Base-by-base conservation (phyloP, 2,329 filamentous ascomycete genomes). In the Colletotrichum liaoningense region DNA sequence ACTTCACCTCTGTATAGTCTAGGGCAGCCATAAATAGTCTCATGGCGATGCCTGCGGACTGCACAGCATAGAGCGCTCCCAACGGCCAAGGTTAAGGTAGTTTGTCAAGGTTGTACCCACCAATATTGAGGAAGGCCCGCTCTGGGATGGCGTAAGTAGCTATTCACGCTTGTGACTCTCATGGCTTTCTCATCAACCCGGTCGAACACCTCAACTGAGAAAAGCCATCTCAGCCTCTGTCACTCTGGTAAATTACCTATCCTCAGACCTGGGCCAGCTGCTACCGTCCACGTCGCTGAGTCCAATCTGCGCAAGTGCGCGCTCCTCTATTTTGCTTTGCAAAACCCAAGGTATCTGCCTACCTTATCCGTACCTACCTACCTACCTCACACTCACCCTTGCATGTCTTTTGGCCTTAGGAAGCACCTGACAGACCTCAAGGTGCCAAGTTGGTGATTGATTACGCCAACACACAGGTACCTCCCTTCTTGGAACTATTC, bases 231-330 rank as follows among this genome's bases (percentile, higher is more conserved):
- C 33, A 35, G 33, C 33, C 33, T 35, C 11, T 12, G 33, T 35
- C 33, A 35, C 4, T 35, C 11, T 35, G 11, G 33, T 35, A 35
- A 5, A 35, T 35, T 35, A 35, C 33, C 33, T 12, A 33, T 33
- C 30, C 30, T 33, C 30, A 11, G 11, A 33, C 30, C 30, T 8
- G 42, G 56, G 28, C 49, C 46, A 68, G 49, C 57, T 55, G 33
- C 22, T 46, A 46, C 49, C 22, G 12, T 56, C 67, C 59, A 64
- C 52, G 54, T 49, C 46, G 64, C 63, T 28, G 54, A 19, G 30
- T 33, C 4, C 54, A 24, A 38, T 60, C 16, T 30, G 68, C 63
- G 55, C 68, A 59, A 70, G 12, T 46, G 42, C 63, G 62, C 62
- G 19, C 14, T 11, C 52, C 12, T 16, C 3, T 22, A 16, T 30